phyloP scores from a whole-genome alignment of 2,329 filamentous ascomycete genomes.

The Truncatella angustata region DNA sequence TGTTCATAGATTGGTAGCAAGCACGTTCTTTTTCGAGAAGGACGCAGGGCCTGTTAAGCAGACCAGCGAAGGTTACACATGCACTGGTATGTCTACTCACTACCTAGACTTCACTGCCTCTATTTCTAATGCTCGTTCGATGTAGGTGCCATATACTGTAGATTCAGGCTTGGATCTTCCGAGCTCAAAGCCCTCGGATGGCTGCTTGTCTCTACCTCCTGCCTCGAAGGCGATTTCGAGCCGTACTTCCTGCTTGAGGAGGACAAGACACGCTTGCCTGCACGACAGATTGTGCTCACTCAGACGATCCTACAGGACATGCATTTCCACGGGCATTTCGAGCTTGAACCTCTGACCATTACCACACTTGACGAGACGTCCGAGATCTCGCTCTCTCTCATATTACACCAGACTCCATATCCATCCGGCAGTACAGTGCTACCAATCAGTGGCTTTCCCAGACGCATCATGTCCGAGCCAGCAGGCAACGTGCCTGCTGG shows the following conservation, averaged over 20 bases:
- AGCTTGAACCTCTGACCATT: constrained; percentile 24
- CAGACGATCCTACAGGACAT: constrained; percentile 26
- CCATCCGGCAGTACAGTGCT: constrained; percentile 23
- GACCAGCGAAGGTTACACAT: constrained; percentile 24
- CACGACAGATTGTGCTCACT: constrained; percentile 23
- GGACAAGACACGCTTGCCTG: constrained; percentile 17
- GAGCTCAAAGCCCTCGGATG: constrained; percentile 29
- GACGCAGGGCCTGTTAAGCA: constrained; percentile 26
- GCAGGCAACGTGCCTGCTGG: constrained; percentile 2
- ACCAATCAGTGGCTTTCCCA: constrained; percentile 30
- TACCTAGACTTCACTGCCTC: no score
- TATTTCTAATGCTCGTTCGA: no score
- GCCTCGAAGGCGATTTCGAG: constrained; percentile 29
- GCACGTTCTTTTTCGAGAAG: constrained; percentile 32
- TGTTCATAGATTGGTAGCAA: constrained; percentile 29
- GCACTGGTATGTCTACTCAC: constrained; percentile 27
- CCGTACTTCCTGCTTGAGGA: constrained; percentile 30
- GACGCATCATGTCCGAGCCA: constrained; percentile 25
- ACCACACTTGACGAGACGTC: constrained; percentile 20
- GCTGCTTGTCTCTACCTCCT: constrained; percentile 27
- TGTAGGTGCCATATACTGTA: constrained; percentile 29
- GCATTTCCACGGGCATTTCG: constrained; percentile 28
- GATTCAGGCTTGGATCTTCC: constrained; percentile 23
- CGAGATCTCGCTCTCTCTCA: constrained; percentile 25
- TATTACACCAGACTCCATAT: constrained; percentile 21